These are phyloP conservation scores for Medicago arabica DNA, from an alignment of 306 rosid species.

Conservation along the genomic window DNA sequence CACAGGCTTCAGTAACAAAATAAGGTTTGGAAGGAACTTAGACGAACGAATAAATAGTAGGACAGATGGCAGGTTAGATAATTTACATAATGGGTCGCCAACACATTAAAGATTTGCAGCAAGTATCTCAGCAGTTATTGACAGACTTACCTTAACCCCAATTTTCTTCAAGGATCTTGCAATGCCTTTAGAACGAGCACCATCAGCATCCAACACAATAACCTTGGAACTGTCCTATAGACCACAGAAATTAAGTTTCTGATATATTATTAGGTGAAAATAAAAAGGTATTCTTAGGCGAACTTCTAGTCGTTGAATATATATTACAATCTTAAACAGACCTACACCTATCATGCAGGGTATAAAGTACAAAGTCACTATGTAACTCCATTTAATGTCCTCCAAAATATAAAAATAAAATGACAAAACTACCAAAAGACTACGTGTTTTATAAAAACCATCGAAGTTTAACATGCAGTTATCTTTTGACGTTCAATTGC, in stretches of 20 bases:
- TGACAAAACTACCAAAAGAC: slow-evolving; percentile 26
- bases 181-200: slow-evolving; percentile 77
- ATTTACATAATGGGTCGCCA: neutral
- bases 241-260: slow-evolving; percentile 56
- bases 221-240: slow-evolving; percentile 97
- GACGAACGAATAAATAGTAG: slow-evolving; percentile 11
- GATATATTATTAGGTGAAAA: slow-evolving; percentile 43
- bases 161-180: slow-evolving; percentile 90
- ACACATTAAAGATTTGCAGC: slow-evolving; percentile 22
- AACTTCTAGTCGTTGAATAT: slow-evolving; percentile 33
- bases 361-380: neutral
- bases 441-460: slow-evolving; percentile 14
- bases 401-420: neutral
- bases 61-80: neutral
- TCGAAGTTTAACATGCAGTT: neutral
- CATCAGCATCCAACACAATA: slow-evolving; percentile 88
- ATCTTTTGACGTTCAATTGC: slow-evolving; percentile 21
- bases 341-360: neutral
- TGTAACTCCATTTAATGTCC: neutral
- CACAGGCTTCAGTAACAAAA: slow-evolving; percentile 21
- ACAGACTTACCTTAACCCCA: slow-evolving; percentile 80
- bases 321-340: slow-evolving; percentile 4
- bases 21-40: slow-evolving; percentile 69
- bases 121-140: slow-evolving; percentile 40
- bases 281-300: slow-evolving; percentile 27